Evolutionary conservation across 2,329 filamentous ascomycete genomes (phyloP), one percentile per base, ranked within the genome.

Genomic region (Cladophialophora yegresii): DNA sequence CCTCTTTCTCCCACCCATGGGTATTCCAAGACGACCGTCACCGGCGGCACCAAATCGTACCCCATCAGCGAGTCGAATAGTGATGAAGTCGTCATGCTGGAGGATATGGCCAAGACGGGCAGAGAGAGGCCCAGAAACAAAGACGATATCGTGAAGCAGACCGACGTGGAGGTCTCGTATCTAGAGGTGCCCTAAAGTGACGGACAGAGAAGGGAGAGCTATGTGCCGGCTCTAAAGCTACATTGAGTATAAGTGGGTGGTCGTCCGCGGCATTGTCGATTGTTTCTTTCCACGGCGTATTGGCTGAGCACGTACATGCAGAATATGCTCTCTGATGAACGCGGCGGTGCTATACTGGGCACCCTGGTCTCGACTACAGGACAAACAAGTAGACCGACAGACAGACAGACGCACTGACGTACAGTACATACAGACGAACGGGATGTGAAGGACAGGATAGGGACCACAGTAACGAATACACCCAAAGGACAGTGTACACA

Each of bases 81-180:
- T 22, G 57, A 59, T 8, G 57, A 59, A 28, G 57, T 59, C 32
- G 57, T 59, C 47, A 59, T 59, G 57, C 57, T 59, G 30, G 47
- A 59, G 6, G 57, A 59, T n/a, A 51, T 59, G 47, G 47, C 28
- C 7, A 59, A 59, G 30, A 59, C 57, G 10, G 47, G 13, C n/a
- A 33, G 13, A 23, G 16, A 59, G 13, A 40, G 30, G 22, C 30
- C 32, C 30, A 53, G 36, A 30, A 30, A 30, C 20, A 40, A 45
- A 59, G 57, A 59, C 16, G 47, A 51, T 12, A 59, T 59, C 16
- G 32, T 32, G 10, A 59, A 59, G 36, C 26, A 59, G 57, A 59
- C 47, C 9, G 57, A 59, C 6, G 57, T 59, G 16, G 57, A 59
- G 22, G 30, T 59, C n/a, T 40, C 57, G 13, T 59, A 59, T 20